phyloP scores from a whole-genome alignment of 2,329 filamentous ascomycete species.

The Cladorrhinum sp. region DNA sequence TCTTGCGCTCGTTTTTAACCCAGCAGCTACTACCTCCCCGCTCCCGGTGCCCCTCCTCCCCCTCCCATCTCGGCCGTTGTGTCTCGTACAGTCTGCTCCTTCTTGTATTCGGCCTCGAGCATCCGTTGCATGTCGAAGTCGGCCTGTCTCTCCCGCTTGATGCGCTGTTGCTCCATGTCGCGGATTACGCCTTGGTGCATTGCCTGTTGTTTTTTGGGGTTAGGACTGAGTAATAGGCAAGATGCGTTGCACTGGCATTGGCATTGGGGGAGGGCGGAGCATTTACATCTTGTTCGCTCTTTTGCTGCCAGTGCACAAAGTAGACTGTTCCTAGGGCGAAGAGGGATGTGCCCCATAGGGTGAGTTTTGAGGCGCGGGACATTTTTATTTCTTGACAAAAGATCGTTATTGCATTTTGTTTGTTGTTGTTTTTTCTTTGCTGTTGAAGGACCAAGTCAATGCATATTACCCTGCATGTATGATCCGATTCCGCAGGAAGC shows the following conservation, averaged over 20 bases:
- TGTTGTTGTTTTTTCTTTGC: neutral
- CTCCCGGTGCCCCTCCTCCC: neutral
- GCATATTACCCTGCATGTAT: neutral
- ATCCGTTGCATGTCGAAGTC: conserved; percentile 91
- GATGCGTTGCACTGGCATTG: neutral
- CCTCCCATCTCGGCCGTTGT: conserved; percentile 25
- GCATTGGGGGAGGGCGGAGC: conserved; percentile 3
- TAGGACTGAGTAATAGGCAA: neutral
- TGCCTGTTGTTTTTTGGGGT: conserved; percentile 52
- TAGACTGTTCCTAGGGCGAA: conserved; percentile 73
- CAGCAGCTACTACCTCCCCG: conserved; percentile 16
- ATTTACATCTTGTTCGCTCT: conserved; percentile 75
- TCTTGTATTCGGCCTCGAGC: conserved; percentile 86
- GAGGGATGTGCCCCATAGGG: conserved; percentile 72
- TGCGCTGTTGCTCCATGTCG: conserved; percentile 87
- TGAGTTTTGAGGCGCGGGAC: conserved; percentile 88
- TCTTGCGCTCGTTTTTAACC: too few relatives aligned
- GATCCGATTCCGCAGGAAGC: neutral
- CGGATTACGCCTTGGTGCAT: conserved; percentile 96
- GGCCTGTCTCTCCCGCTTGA: conserved; percentile 86
- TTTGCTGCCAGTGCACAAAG: conserved; percentile 88
- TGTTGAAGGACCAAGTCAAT: too few relatives aligned
- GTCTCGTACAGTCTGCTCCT: conserved; percentile 74
- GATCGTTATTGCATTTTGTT: neutral
- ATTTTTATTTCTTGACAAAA: conserved; percentile 47